Conservation (phyloP, 371 early-diverging fungal genomes). For the Smittium mucronatum region DNA sequence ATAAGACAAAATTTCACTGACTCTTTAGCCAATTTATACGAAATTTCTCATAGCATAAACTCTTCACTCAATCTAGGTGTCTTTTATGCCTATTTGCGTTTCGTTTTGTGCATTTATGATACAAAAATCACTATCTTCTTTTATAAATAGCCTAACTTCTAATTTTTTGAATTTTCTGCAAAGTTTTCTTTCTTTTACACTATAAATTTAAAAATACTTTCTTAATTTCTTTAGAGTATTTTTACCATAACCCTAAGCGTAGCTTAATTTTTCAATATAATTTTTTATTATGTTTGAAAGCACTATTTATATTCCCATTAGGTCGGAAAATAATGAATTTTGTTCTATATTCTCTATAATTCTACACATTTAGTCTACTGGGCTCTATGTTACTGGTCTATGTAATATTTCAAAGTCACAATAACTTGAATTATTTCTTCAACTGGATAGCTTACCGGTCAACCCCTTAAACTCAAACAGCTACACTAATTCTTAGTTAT, state of each 20-base stretch:
- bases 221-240: background rate
- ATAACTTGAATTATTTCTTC: background rate
- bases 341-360: background rate
- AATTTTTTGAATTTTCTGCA: background rate
- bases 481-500: background rate
- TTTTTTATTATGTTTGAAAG: background rate
- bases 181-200: background rate
- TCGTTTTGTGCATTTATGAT: background rate
- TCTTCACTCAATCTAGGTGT: background rate
- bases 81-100: background rate
- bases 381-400: background rate
- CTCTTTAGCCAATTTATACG: background rate
- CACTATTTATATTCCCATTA: background rate
- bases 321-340: background rate
- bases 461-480: background rate
- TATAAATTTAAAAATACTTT: background rate
- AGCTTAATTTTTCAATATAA: background rate
- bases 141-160: background rate
- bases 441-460: background rate
- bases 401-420: conserved; percentile 6
- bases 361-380: background rate
- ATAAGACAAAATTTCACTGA: background rate
- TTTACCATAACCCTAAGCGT: background rate
- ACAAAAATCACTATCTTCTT: background rate
- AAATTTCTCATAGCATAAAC: background rate